These are phyloP conservation scores for Zasmidium citrigriseum DNA, from an alignment of 2,329 filamentous ascomycete genomes.

Conservation along the genomic window DNA sequence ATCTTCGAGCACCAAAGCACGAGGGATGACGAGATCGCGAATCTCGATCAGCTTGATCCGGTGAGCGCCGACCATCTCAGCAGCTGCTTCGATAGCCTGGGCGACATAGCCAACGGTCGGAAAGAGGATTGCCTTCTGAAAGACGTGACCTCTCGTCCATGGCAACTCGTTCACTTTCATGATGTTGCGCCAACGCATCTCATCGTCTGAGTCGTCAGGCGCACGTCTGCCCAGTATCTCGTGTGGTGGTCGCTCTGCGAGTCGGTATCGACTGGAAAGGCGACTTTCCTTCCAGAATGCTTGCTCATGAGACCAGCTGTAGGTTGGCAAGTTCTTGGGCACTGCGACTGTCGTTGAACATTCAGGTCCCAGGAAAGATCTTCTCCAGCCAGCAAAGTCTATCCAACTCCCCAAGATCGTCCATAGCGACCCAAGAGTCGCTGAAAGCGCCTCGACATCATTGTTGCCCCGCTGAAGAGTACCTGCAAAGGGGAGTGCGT, in stretches of 20 bases:
- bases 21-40: constrained; percentile 16
- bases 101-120: constrained; percentile 32
- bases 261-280: constrained; percentile 13
- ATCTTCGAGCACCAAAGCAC: constrained; percentile 20
- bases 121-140: constrained; percentile 35
- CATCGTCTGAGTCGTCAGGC: constrained; percentile 17
- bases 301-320: constrained; percentile 19
- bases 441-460: constrained; percentile 29
- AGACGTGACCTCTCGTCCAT: constrained; percentile 36
- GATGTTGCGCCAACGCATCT: constrained; percentile 10
- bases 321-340: constrained; percentile 11
- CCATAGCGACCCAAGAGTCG: constrained; percentile 20
- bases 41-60: constrained; percentile 20
- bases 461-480: constrained; percentile 27
- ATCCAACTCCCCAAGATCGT: constrained; percentile 13
- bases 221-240: constrained; percentile 17
- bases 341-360: background rate
- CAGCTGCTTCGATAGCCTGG: constrained; percentile 25
- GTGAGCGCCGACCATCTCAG: constrained; percentile 13
- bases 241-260: constrained; percentile 13
- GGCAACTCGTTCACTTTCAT: constrained; percentile 24
- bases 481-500: constrained; percentile 14
- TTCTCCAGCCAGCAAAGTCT: constrained; percentile 17
- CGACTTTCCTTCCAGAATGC: constrained; percentile 19
- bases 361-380: constrained; percentile 14